Conservation (phyloP, 2,329 filamentous ascomycete genomes). For the Myrmaecium sp. region DNA sequence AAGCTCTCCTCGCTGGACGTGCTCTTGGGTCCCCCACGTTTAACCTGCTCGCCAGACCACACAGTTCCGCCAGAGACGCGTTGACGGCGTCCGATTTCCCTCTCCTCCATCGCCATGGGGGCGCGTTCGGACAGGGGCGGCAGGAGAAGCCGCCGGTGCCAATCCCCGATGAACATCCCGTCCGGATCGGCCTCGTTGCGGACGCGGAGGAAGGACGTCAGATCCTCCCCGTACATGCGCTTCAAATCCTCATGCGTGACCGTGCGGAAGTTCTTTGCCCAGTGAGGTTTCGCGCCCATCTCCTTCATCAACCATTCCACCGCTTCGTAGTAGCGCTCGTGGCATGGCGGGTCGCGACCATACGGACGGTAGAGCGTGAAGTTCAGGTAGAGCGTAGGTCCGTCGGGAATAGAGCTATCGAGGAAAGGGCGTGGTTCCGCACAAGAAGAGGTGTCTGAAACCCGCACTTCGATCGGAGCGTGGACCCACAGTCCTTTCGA, state of each 20-base stretch:
- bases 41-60: slow-evolving; percentile 22
- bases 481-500: slow-evolving; percentile 68
- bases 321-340: slow-evolving; percentile 64
- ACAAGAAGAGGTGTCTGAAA: slow-evolving; percentile 47
- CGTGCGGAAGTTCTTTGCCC: slow-evolving; percentile 75
- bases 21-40: slow-evolving; percentile 6
- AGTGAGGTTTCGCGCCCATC: slow-evolving; percentile 67
- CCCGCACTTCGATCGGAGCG: slow-evolving; percentile 81
- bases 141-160: slow-evolving; percentile 58
- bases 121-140: slow-evolving; percentile 14
- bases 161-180: slow-evolving; percentile 79
- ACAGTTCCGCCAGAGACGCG: slow-evolving; percentile 17
- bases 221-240: slow-evolving; percentile 49
- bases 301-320: slow-evolving; percentile 87
- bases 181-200: slow-evolving; percentile 58
- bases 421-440: slow-evolving; percentile 43
- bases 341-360: slow-evolving; percentile 57
- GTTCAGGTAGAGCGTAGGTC: slow-evolving; percentile 73
- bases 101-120: slow-evolving; percentile 22
- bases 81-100: slow-evolving; percentile 20
- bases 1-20: slow-evolving; percentile 23
- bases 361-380: slow-evolving; percentile 81
- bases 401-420: slow-evolving; percentile 51
- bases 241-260: slow-evolving; percentile 43
- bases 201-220: slow-evolving; percentile 50